Evolutionary conservation across 1,139 yeast species (phyloP), one percentile per base, ranked within the genome.

Genomic region (Hyphopichia burtonii): DNA sequence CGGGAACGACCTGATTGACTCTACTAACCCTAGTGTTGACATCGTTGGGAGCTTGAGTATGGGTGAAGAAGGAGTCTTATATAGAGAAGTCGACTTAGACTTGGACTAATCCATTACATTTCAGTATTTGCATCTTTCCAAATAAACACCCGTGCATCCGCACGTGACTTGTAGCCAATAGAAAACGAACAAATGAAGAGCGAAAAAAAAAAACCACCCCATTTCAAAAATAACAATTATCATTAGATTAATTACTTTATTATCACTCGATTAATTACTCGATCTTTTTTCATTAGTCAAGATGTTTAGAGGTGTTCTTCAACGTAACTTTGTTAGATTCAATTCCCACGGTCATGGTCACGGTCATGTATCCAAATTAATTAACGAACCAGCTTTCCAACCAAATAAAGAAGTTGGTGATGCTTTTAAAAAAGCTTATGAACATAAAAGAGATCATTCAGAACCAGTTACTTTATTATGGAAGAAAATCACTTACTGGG

Each of bases 391-490:
- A 28, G 76, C 78, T 18, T 72, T 60, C 61, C 68, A 67, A 49
- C 56, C 62, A 46, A 57, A 69, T 63, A 60, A 61, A 51, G 51
- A 62, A 48, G 74, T 73, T 32, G 78, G 78, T 43, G 73, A 71
- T 45, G 71, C 68, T 28, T 74, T 68, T 63, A 63, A 60, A 51
- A 66, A 65, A 54, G 56, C 59, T 30, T 59, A 63, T 54, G 67
- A 80, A 55, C 89, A 84, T 56, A 80, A 88, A 59, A 76, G 74
- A 56, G 83, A 83, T 61, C 98, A 93, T 71, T 90, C 96, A 44
- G 76, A 68, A 51, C 76, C 79, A 51, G 83, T 96, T 52, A 78
- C 95, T 52, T 68, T 71, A 42, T 73, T 84, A 57, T 93, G 99
- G 99, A 83, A 80, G 68, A 90, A 85, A 68, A 78, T 91, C 68